Base-by-base conservation (phyloP, 2,329 filamentous ascomycete species). In the Mycosphaerella sp. region DNA sequence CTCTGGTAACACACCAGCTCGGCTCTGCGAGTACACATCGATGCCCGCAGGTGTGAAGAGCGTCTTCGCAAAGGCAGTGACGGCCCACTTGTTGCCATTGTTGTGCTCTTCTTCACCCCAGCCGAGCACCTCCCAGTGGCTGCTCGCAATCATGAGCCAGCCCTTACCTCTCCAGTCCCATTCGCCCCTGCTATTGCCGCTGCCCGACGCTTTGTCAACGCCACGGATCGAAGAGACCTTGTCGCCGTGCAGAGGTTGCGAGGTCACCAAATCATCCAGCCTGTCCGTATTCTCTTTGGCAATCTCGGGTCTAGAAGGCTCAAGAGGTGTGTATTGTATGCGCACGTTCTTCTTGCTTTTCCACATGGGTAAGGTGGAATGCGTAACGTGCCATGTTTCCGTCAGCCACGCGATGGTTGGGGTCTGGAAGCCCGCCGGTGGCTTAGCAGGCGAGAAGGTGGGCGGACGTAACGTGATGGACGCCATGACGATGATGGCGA, bases 1-100 rank as follows among this genome's bases (percentile, higher is more conserved):
- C 64, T 73, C 76, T 50, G 77, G 71, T 49, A 75, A 77, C 56
- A 88, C 57, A 0, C 86, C 85, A 55, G 76, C 78, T 45, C 70
- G 76, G 13, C 77, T 74, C 59, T 85, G 76, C 41, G 80, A 82
- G 68, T 91, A 93, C 8, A 94, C 69, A 69, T 95, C 89, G 27
- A 95, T 63, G 0, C 89, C 89, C 50, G 88, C 86, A 56, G 85
- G 85, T 6, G 88, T 93, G 61, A 95, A 94, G 40, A 90, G 60
- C 18, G 87, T 94, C 63, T 86, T 84, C 56, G 84, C 83, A 68
- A 95, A 95, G 76, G 85, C 91, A 4, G 87, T 94, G 12, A 95
- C 86, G 1, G 80, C 81, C 86, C 87, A 95, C 30, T 71, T 60
- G 77, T 66, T 67, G 6, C 50, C 59, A 7, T 44, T 55, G 9